Evolutionary conservation across 164 flowering plant species (phyloP).

Genomic region (Platanus orientalis): DNA sequence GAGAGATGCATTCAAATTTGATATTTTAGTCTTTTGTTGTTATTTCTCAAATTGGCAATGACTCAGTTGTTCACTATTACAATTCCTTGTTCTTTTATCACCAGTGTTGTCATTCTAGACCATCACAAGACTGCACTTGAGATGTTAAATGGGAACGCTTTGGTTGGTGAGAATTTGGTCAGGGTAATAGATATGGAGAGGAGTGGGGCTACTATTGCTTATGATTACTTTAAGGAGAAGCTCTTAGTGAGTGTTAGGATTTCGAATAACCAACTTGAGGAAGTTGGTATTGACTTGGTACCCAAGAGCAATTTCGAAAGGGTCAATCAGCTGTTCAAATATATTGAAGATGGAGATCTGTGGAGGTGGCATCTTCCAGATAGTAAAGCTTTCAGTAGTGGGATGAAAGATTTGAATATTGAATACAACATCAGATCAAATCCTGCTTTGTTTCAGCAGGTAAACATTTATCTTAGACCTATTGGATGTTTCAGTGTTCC

Average conservation of each 20-base stretch:
- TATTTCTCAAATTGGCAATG: neutral
- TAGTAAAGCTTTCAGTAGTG: conserved; percentile 83
- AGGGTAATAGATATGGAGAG: conserved; percentile 66
- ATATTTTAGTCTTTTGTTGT: neutral
- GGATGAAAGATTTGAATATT: conserved; percentile 69
- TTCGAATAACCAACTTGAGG: neutral
- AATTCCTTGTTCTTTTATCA: neutral
- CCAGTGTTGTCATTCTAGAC: conserved; percentile 60
- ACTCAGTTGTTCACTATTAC: neutral
- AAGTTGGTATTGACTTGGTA: conserved; percentile 8
- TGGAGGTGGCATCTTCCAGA: conserved; percentile 80
- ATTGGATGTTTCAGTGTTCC: neutral
- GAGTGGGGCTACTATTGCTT: conserved; percentile 92
- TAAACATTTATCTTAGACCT: conserved; percentile 12
- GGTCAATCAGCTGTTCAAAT: conserved; percentile 48
- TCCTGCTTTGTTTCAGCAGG: conserved; percentile 63
- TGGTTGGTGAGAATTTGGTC: conserved; percentile 34
- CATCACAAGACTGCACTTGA: conserved; percentile 94
- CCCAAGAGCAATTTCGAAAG: conserved; percentile 31
- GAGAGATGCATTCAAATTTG: neutral
- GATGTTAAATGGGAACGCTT: conserved; percentile 25
- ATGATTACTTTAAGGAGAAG: conserved; percentile 69
- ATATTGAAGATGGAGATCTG: conserved; percentile 79
- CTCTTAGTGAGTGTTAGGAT: conserved; percentile 7
- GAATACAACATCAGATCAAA: conserved; percentile 44